Conservation (phyloP, 352 stramenopile species). For the Globisporangium carolinianum region DNA sequence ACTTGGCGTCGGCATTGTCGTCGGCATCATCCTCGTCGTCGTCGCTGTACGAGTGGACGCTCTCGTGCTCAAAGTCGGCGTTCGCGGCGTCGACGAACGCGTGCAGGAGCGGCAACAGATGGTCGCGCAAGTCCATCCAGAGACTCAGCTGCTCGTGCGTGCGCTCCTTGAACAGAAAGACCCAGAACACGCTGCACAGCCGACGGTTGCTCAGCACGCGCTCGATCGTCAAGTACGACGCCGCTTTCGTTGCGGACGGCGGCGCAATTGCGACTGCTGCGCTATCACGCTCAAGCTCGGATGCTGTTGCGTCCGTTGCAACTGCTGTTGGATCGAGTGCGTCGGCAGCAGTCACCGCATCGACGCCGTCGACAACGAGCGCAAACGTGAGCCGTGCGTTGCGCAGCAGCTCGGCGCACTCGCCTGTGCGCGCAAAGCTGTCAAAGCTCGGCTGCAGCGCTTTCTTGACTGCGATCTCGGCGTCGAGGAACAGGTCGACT, state of each 20-base stretch:
- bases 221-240: constrained; percentile 63
- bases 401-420: constrained; percentile 47
- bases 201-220: constrained; percentile 67
- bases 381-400: constrained; percentile 54
- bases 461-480: constrained; percentile 62
- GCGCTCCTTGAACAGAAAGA: constrained; percentile 83
- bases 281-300: constrained; percentile 7
- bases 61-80: constrained; percentile 19
- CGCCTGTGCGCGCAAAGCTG: constrained; percentile 45
- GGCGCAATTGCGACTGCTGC: not conserved
- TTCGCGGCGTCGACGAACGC: constrained; percentile 42
- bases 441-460: constrained; percentile 66
- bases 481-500: constrained; percentile 72
- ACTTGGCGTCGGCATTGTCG: constrained; percentile 10
- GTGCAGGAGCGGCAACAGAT: constrained; percentile 55
- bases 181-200: constrained; percentile 83
- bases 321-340: constrained; percentile 9
- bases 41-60: too few relatives aligned
- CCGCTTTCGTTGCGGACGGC: constrained; percentile 16
- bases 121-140: constrained; percentile 79
- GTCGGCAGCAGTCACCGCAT: not conserved
- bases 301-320: constrained; percentile 6
- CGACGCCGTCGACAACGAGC: constrained; percentile 15
- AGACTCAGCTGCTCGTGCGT: constrained; percentile 74
- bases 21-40: constrained; percentile 17